Base-by-base conservation (phyloP, 2,329 filamentous ascomycete species). In the Clonostachys sp. region DNA sequence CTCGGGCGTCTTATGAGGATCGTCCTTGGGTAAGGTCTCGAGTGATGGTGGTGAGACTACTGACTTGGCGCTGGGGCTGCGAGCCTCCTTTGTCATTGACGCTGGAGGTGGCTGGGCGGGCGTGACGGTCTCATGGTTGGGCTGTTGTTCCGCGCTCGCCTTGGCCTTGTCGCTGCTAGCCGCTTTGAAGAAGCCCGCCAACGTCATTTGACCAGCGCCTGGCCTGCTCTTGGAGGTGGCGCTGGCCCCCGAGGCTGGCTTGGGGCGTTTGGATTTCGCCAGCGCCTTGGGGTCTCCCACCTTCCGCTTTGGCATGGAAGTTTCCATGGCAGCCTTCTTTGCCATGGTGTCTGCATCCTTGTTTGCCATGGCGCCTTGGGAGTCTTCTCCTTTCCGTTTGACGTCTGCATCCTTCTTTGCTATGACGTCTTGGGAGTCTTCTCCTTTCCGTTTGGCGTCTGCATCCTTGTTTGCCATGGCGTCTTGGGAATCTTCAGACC, bases 101-200 rank as follows among this genome's bases (percentile, higher is more conserved):
- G 24, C 5, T 30, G 24, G 24, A 10, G 2, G 24, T 24, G 42
- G 42, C 18, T n/a, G 14, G 36, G 14, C 17, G 36, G 36, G 2
- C 36, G 36, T n/a, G 17, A 18, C n/a, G 17, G 36, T n/a, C 14
- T n/a, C 36, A 39, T 6, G 12, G 36, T 5, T 39, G 36, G 14
- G 8, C 36, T 39, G 14, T 30, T 39, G 14, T 30, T 30, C 24
- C 24, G 24, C 24, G 24, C 8, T 30, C 24, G 8, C 8, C 24
- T 10, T 10, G 14, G 36, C 14, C 12, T 39, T 39, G 8, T n/a
- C 36, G 17, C 14, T 39, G 17, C 14, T n/a, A 18, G 36, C 3
- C 7, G 12, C 36, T 53, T 84, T 85, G 70, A 95, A 94, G 70
- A 95, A 95, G 2, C 88, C 87, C 60, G 80, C 86, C 12, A 95